These are phyloP conservation scores for Corynespora cassiicola DNA, from an alignment of 2,329 filamentous ascomycete genomes.

Conservation along the genomic window DNA sequence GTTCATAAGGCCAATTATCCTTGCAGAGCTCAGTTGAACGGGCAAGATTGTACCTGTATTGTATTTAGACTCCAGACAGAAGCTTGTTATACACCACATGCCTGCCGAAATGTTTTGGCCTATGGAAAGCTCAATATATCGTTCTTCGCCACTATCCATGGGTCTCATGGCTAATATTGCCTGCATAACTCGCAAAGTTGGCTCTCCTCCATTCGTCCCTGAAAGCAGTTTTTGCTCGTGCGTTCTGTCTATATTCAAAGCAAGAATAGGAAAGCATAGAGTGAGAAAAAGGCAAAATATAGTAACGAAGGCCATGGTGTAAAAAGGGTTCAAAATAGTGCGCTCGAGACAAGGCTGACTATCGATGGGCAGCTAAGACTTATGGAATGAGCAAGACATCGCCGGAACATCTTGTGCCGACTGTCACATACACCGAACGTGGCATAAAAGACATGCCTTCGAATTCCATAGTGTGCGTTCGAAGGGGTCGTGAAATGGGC, in stretches of 20 bases:
- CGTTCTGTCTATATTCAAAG: slow-evolving; percentile 12
- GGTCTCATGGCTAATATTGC: slow-evolving; percentile 22
- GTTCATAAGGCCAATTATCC: slow-evolving; percentile 22
- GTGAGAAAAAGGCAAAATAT: too few relatives aligned
- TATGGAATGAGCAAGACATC: too few relatives aligned
- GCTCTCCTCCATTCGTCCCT: too few relatives aligned
- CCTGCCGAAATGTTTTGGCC: slow-evolving; percentile 16
- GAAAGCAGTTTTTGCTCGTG: slow-evolving; percentile 14
- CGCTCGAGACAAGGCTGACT: too few relatives aligned
- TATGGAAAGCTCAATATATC: slow-evolving; percentile 22
- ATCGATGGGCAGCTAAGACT: too few relatives aligned
- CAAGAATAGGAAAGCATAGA: slow-evolving; percentile 4
- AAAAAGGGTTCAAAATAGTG: too few relatives aligned
- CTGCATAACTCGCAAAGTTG: slow-evolving; percentile 1
- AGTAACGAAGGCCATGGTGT: too few relatives aligned
- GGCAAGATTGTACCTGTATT: slow-evolving; percentile 18
- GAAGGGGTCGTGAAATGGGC: too few relatives aligned
- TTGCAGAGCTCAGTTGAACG: slow-evolving; percentile 13
- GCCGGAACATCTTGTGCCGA: too few relatives aligned
- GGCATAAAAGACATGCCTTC: too few relatives aligned
- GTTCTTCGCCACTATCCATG: slow-evolving; percentile 13
- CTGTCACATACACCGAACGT: too few relatives aligned
- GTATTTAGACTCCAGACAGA: background rate
- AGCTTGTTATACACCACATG: slow-evolving; percentile 4
- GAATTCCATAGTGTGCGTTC: too few relatives aligned